Conservation (phyloP, 2,329 filamentous ascomycete genomes). For the Akanthomyces muscarius region DNA sequence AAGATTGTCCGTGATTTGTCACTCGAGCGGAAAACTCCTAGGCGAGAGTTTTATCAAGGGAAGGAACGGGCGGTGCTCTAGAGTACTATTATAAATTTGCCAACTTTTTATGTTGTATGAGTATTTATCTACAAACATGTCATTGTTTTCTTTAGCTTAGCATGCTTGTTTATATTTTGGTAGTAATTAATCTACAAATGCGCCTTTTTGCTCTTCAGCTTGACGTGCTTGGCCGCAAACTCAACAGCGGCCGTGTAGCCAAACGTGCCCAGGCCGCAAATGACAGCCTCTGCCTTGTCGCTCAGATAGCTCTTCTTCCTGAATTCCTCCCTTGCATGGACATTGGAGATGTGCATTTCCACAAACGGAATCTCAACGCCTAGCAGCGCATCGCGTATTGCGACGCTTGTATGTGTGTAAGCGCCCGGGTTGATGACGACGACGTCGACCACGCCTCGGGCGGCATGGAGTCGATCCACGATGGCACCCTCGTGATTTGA, state of each 20-base stretch:
- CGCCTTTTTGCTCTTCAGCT: neutral
- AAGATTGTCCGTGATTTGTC: slow-evolving; percentile 32
- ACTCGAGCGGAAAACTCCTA: slow-evolving; percentile 14
- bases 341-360: slow-evolving; percentile 73
- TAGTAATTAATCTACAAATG: neutral
- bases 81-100: neutral
- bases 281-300: slow-evolving; percentile 71
- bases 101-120: neutral
- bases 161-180: too few species aligned
- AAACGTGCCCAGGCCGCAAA: slow-evolving; percentile 63
- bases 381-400: slow-evolving; percentile 67
- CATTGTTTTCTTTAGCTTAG: neutral
- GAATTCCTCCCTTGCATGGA: slow-evolving; percentile 67
- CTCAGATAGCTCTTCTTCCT: slow-evolving; percentile 67
- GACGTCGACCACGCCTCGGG: slow-evolving; percentile 54
- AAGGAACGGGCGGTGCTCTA: neutral
- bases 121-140: neutral
- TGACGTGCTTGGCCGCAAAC: slow-evolving; percentile 35
- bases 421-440: slow-evolving; percentile 74
- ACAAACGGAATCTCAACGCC: slow-evolving; percentile 69
- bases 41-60: neutral
- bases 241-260: slow-evolving; percentile 61
- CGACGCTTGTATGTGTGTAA: slow-evolving; percentile 72
- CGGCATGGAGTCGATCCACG: slow-evolving; percentile 68
- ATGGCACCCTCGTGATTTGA: slow-evolving; percentile 76